These are phyloP conservation scores for Serendipita sp. DNA, from an alignment of 768 basidiomycete genomes.

Conservation along the genomic window DNA sequence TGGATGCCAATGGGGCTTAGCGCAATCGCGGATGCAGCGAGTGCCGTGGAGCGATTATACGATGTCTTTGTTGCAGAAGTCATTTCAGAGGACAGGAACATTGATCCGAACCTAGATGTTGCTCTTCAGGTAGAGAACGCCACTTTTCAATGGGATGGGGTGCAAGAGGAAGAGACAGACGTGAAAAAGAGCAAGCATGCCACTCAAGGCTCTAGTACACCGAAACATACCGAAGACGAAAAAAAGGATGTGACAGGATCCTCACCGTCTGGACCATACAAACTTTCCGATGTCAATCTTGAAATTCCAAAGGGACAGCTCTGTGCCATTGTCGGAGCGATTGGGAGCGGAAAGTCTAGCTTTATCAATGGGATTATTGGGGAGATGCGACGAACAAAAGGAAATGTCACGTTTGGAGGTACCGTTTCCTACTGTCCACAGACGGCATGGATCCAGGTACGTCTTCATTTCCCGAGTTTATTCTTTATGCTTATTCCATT, in stretches of 20 bases:
- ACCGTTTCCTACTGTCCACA: conserved; percentile 73
- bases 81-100: conserved; percentile 37
- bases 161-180: conserved; percentile 33
- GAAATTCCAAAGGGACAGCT: conserved; percentile 60
- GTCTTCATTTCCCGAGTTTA: neutral
- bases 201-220: conserved; percentile 13
- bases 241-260: conserved; percentile 12
- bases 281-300: conserved; percentile 46
- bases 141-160: conserved; percentile 77
- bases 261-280: conserved; percentile 30
- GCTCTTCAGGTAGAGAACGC: conserved; percentile 56
- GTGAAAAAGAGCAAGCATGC: conserved; percentile 23
- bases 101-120: conserved; percentile 38
- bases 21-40: conserved; percentile 69
- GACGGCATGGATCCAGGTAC: conserved; percentile 72
- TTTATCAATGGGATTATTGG: conserved; percentile 61
- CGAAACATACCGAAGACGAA: conserved; percentile 6
- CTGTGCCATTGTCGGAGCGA: conserved; percentile 72
- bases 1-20: conserved; percentile 52
- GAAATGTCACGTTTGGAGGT: conserved; percentile 57
- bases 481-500: neutral
- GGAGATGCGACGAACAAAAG: conserved; percentile 62
- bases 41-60: conserved; percentile 60
- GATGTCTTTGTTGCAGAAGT: conserved; percentile 76
- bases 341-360: conserved; percentile 56